Evolutionary conservation across 2,329 filamentous ascomycete species (phyloP).

Genomic region (Xylariaceae sp.): DNA sequence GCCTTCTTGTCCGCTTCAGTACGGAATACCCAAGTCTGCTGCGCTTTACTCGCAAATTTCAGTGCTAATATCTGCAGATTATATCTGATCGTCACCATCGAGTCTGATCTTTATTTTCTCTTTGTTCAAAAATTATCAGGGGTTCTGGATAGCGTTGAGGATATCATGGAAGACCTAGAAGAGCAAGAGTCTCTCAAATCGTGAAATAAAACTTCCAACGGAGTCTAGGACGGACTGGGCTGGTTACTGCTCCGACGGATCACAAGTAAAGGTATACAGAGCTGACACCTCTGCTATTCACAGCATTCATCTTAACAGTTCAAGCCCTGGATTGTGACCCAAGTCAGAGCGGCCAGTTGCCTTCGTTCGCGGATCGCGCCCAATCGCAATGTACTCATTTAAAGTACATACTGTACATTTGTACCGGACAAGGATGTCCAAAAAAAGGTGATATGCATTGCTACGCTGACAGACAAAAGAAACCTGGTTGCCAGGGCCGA

Average conservation of each 20-base stretch:
- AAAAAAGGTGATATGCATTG: conserved; percentile 12
- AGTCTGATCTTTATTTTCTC: neutral
- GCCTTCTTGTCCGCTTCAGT: conserved; percentile 12
- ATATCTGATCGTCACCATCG: neutral
- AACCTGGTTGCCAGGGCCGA: conserved; percentile 1
- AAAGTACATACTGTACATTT: conserved; percentile 13
- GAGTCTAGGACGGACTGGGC: neutral
- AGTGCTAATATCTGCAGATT: neutral
- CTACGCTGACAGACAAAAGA: conserved; percentile 7
- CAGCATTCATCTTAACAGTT: neutral
- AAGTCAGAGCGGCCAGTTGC: conserved; percentile 8
- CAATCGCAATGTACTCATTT: neutral
- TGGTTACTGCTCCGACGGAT: conserved; percentile 2
- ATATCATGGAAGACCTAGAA: neutral
- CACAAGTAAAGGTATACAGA: conserved; percentile 7
- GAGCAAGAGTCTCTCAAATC: neutral
- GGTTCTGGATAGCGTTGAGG: neutral
- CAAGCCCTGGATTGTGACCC: conserved; percentile 10
- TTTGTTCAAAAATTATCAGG: neutral
- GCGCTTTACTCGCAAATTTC: neutral
- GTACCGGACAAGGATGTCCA: conserved; percentile 7
- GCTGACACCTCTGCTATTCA: conserved; percentile 8
- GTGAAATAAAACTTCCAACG: neutral
- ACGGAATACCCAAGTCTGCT: neutral
- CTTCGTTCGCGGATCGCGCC: conserved; percentile 7